phyloP scores from a whole-genome alignment of 805 yeast genomes.

The Cyberlindnera amylophila region DNA sequence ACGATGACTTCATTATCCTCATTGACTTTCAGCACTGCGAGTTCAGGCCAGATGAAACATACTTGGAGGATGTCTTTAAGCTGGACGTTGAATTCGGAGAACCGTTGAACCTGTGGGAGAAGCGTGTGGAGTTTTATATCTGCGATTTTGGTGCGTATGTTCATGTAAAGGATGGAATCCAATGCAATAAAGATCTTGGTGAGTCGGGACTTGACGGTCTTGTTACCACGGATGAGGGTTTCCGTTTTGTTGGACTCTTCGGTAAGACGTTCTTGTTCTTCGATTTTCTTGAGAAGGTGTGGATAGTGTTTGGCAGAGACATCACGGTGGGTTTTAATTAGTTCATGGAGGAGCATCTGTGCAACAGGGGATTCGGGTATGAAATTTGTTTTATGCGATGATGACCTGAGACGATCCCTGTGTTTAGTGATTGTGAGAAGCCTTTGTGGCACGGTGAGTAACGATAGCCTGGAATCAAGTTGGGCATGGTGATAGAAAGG shows the following conservation, averaged over 20 bases:
- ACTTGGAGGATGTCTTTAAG: conserved; percentile 19
- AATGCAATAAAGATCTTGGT: conserved; percentile 18
- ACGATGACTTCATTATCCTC: conserved; percentile 18
- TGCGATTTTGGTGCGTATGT: conserved; percentile 16
- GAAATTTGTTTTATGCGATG: conserved; percentile 18
- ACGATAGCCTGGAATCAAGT: conserved; percentile 30
- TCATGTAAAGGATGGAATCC: conserved; percentile 17
- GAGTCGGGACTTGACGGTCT: background rate
- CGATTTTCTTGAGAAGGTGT: conserved; percentile 36
- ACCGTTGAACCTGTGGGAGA: conserved; percentile 15
- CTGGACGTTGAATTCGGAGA: conserved; percentile 10
- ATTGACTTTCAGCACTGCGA: conserved; percentile 14
- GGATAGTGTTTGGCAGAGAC: conserved; percentile 45
- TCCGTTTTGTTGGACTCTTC: conserved; percentile 38
- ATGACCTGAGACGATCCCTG: conserved; percentile 35
- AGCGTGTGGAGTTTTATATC: conserved; percentile 17
- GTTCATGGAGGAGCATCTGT: conserved; percentile 39
- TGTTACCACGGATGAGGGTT: conserved; percentile 29
- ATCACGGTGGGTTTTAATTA: conserved; percentile 44
- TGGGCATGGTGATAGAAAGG: conserved; percentile 46
- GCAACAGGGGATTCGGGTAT: conserved; percentile 38
- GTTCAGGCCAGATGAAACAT: conserved; percentile 22
- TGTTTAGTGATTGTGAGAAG: conserved; percentile 30
- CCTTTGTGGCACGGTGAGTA: conserved; percentile 30
- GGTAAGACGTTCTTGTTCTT: conserved; percentile 35